A percentile compares a stretch with the other conserved stretches of the same genome.
Conservation (phyloP, 2,329 filamentous ascomycete species). For the Lasiodiplodia hormozganensis region DNA sequence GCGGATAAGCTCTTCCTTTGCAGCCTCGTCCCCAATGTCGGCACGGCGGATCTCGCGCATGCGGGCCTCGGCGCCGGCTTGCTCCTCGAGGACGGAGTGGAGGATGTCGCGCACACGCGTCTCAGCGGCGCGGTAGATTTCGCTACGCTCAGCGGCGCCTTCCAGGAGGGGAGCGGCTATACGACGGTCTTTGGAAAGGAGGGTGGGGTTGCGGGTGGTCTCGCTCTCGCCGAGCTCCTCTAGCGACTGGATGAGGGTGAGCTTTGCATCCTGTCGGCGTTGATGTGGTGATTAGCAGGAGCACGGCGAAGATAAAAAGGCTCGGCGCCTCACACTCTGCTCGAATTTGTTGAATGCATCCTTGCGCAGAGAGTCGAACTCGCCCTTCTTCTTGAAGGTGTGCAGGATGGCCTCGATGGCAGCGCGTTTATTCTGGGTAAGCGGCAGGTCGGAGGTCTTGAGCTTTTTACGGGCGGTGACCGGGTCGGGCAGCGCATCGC, state of each 20-base stretch:
- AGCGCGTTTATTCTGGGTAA: slow-evolving; percentile 74
- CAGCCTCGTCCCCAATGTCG: slow-evolving; percentile 74
- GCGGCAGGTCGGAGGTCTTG: slow-evolving; percentile 76
- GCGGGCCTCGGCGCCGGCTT: slow-evolving; percentile 67
- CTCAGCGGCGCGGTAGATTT: slow-evolving; percentile 76
- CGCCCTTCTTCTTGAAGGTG: slow-evolving; percentile 85
- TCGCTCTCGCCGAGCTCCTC: slow-evolving; percentile 75
- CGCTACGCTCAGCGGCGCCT: slow-evolving; percentile 77
- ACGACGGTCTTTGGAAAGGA: slow-evolving; percentile 75
- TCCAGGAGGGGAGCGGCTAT: slow-evolving; percentile 79
- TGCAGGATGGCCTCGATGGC: slow-evolving; percentile 79
- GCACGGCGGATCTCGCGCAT: slow-evolving; percentile 71
- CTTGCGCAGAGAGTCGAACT: slow-evolving; percentile 79
- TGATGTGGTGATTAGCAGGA: background rate
- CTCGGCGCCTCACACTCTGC: slow-evolving; percentile 62
- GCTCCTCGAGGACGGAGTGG: slow-evolving; percentile 63
- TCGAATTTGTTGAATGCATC: slow-evolving; percentile 78
- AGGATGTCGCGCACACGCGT: slow-evolving; percentile 72
- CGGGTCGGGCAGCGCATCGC: slow-evolving; percentile 37
- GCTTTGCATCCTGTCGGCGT: slow-evolving; percentile 69
- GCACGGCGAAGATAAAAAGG: background rate
- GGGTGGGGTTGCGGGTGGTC: slow-evolving; percentile 74
- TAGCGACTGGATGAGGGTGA: slow-evolving; percentile 69
- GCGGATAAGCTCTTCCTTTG: slow-evolving; percentile 67
- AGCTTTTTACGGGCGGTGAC: slow-evolving; percentile 61